Conservation (phyloP, 148 eudicot species). For the Rhododendron simsii region DNA sequence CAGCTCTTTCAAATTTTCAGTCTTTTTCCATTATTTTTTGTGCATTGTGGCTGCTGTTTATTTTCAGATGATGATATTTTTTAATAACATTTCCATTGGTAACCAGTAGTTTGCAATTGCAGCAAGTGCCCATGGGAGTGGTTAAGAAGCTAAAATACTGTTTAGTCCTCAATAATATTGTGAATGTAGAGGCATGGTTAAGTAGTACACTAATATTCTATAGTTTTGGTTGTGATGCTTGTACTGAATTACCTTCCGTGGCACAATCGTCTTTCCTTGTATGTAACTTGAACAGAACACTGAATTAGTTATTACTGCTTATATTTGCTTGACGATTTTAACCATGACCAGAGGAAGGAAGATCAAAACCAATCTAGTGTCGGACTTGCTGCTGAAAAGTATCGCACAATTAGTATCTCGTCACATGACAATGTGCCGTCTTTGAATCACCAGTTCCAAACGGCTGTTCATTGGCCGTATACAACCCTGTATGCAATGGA, state of each 20-base stretch:
- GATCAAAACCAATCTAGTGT: conserved; percentile 6
- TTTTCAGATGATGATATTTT: not conserved
- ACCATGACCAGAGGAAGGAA: conserved; percentile 9
- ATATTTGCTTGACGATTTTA: not conserved
- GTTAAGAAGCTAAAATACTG: not conserved
- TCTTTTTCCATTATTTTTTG: not conserved
- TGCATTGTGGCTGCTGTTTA: not conserved
- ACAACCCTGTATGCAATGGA: conserved; percentile 1
- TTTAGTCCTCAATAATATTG: not conserved
- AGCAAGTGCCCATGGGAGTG: not conserved
- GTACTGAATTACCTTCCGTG: not conserved
- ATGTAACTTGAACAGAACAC: too few species aligned
- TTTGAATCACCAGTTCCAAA: not conserved
- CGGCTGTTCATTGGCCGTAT: conserved; percentile 1
- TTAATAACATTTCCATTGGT: not conserved
- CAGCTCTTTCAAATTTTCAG: not conserved
- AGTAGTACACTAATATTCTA: not conserved
- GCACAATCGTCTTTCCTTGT: not conserved
- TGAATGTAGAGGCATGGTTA: not conserved
- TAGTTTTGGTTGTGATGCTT: not conserved
- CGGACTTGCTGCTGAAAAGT: not conserved
- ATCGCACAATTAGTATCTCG: not conserved
- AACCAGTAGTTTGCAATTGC: not conserved
- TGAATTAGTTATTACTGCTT: not conserved
- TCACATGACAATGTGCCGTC: not conserved